Evolutionary conservation across 2,329 filamentous ascomycete species (phyloP), one percentile per base, ranked within the genome.

Genomic region (Pseudocercospora fijiensis): DNA sequence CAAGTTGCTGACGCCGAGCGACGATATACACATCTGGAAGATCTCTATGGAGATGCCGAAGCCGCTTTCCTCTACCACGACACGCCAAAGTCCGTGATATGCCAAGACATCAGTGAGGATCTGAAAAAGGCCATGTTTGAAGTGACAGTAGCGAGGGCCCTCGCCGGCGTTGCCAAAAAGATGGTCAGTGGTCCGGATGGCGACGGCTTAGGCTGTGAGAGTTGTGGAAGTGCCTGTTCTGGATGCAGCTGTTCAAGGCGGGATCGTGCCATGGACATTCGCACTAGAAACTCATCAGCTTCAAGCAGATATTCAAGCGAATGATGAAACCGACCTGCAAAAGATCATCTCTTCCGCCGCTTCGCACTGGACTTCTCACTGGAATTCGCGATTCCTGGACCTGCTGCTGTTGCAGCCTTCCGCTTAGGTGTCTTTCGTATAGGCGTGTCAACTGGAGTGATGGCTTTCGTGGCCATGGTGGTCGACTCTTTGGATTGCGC

Each of bases 271-370:
- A 18, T 28, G 26, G 49, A 53, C 3, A 26, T 53, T 18, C 49
- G 49, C 16, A n/a, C 26, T 10, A 26, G 49, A 16, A n/a, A 53
- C 26, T 53, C 49, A 13, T 27, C 49, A 27, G 26, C 49, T 53
- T 53, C 49, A 13, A 53, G 49, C 49, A 53, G 26, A 24, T 53
- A 53, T 8, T 53, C 49, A 18, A 53, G 49, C 26, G 49, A 53
- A n/a, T 53, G 49, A 53, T n/a, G 49, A 27, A 49, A 22, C 4
- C 9, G 4, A 41, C 37, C 4, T n/a, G 7, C 18, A 20, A 49
- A 49, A 20, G 16, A 22, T 49, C 22, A 49, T 4, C 13, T 24
- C 45, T 49, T 49, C 4, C 45, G 45, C 18, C 45, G 45, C 45
- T 49, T 49, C 18, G 22, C 22, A 18, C 22, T 26, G 18, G 45